Evolutionary conservation across 768 basidiomycete genomes (phyloP), one percentile per base, ranked within the genome.

Genomic region (Sarcomyxa edulis): DNA sequence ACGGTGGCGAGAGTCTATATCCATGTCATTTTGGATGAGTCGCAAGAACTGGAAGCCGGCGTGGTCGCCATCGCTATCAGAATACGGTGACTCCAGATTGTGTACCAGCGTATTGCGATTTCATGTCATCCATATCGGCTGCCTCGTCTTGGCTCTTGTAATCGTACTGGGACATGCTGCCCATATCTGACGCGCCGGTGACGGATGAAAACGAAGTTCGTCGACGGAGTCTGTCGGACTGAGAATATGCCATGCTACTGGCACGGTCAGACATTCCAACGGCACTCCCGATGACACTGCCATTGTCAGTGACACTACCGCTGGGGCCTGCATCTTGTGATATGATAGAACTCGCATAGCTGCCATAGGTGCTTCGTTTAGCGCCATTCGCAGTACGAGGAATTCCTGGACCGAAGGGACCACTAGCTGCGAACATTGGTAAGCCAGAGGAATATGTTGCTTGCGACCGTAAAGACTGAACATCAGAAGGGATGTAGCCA

Each of bases 391-490:
- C 68, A 12, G 76, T 75, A 18, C 88, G 76, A 42, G 79, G 74
- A 35, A 79, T 64, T 9, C 76, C 76, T 33, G 81, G 69, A 32
- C 83, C 79, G 52, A 84, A 89, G 8, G 82, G 80, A 32, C 82
- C 78, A 48, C 72, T 72, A 20, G 74, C 64, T 35, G 77, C 71
- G 53, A 93, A 94, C 72, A 88, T 77, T 11, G 92, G 93, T 21
- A 95, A 67, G 18, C 90, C 89, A 7, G 93, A 92, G 2, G 93
- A 87, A 55, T 96, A 94, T 0, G 91, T 93, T 0, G 95, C 94
- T 60, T 99, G 96, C 2, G 95, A 98, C 39, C 92, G 84, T 32
- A 98, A 76, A 3, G 95, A 97, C 56, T 96, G 95, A 16, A 83
- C 88, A 55, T 98, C 96, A 5, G 91, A 90, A 2, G 93, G 92